Evolutionary conservation across 345 rosid genomes (phyloP).

Genomic region (Sisymbrium irio): DNA sequence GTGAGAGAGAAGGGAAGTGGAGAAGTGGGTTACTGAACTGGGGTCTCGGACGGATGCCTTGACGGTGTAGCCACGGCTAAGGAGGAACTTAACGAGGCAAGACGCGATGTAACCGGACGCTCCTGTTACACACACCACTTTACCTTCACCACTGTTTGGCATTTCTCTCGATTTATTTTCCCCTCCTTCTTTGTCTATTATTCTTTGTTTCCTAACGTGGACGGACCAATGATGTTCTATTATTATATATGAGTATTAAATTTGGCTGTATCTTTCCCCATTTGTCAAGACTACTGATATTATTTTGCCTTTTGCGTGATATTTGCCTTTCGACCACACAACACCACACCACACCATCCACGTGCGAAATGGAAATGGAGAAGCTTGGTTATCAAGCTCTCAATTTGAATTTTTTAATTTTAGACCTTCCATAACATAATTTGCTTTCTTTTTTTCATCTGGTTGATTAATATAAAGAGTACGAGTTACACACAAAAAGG

Average conservation of each 20-base stretch:
- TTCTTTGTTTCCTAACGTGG: neutral
- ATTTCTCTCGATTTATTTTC: neutral
- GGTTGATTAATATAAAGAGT: no score
- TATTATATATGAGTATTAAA: no score
- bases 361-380: neutral
- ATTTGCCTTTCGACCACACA: no score
- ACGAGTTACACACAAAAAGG: no score
- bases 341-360: neutral
- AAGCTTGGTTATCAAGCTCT: neutral
- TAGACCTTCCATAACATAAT: neutral
- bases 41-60: slow-evolving; percentile 47
- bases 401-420: neutral
- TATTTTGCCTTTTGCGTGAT: slow-evolving; percentile 3
- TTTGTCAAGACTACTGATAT: neutral
- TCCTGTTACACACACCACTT: slow-evolving; percentile 51
- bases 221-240: no score
- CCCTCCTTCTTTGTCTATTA: no score
- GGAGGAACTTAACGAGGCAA: slow-evolving; percentile 50
- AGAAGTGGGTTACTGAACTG: slow-evolving; percentile 30
- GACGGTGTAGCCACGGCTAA: slow-evolving; percentile 47
- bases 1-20: neutral
- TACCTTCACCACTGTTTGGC: slow-evolving; percentile 28
- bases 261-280: neutral
- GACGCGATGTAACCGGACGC: slow-evolving; percentile 54
- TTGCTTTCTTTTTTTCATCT: no score